phyloP scores from a whole-genome alignment of 225 moss, liverwort and hornwort genomes.

The Pseudisothecium myosuroides region DNA sequence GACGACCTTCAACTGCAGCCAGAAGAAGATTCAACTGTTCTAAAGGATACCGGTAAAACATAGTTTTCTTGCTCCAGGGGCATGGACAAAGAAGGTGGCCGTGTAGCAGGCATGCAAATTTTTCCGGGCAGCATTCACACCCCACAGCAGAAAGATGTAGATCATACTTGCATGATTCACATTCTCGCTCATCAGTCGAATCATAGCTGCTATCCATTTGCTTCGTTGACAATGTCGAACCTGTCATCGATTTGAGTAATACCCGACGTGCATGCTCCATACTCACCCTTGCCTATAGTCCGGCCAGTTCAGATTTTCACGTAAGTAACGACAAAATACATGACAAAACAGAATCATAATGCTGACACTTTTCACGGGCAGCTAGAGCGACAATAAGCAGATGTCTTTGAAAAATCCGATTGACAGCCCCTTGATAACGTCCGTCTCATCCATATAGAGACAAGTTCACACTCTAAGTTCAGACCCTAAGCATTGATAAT shows the following conservation, averaged over 20 bases:
- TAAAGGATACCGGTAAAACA: conserved; percentile 63
- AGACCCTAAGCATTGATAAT: not conserved
- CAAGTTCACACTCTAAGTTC: not conserved
- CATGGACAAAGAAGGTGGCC: conserved; percentile 75
- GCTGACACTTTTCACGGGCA: not conserved
- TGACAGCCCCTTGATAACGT: not conserved
- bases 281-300: conserved; percentile 29
- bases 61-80: conserved; percentile 66
- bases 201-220: conserved; percentile 80
- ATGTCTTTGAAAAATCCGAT: not conserved
- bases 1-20: conserved; percentile 75
- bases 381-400: not conserved
- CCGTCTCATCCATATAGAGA: not conserved
- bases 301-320: not conserved
- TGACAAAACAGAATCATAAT: not conserved
- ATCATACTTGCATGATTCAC: conserved; percentile 87
- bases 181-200: conserved; percentile 85
- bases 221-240: conserved; percentile 33
- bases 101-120: conserved; percentile 75
- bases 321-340: not conserved
- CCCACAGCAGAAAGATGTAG: conserved; percentile 91
- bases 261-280: conserved; percentile 58
- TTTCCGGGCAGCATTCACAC: conserved; percentile 84
- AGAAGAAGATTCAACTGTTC: conserved; percentile 67
- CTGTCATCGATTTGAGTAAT: conserved; percentile 25